Base-by-base conservation (phyloP, 805 yeast genomes). In the Candida railenensis region DNA sequence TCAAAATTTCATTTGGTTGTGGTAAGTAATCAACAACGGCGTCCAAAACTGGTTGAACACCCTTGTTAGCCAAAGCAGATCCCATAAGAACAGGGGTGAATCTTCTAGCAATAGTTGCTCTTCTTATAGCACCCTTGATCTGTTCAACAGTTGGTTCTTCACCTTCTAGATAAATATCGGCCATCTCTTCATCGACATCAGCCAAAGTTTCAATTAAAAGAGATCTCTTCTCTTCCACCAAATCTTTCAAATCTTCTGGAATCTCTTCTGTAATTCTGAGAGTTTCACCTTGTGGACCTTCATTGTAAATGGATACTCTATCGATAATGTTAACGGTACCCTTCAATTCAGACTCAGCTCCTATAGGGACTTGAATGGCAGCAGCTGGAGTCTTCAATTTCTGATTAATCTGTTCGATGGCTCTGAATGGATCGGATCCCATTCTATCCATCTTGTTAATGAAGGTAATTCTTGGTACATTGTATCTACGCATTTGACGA, bases 1-100 rank as follows among this genome's bases (percentile, higher is more conserved):
- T 94, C 59, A 89, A 74, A 46, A 94, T 84, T 69, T 94, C 96
- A 51, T 94, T 82, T 46, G 99, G 99, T 65, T 92, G 84, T 40
- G 99, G 99, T 59, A 94, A 78, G 69, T 83, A 94, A 65, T 92
- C 97, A 54, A 92, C 92, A 49, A 94, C 96, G 36, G 97, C 94
- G 66, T 94, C 97, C 57, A 94, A 76, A 33, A 92, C 97, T 19
- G 91, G 91, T 74, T 94, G 99, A 53, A 94, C 79, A 68, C 97
- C 97, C 54, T 85, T 88, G 73, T 94, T 94, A 48, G 98, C 99
- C 53, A 94, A 77, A 16, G 99, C 99, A 42, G 97, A 89, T 19
- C 99, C 99, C 97, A 94, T 94, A 54, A 92, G 76, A n/a, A 94
- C 98, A n/a, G 99, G 99, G 12, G 98, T 89, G 76, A 94, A 94